These are phyloP conservation scores for Exophiala bonariae DNA, from an alignment of 2,329 filamentous ascomycete genomes.

Conservation along the genomic window DNA sequence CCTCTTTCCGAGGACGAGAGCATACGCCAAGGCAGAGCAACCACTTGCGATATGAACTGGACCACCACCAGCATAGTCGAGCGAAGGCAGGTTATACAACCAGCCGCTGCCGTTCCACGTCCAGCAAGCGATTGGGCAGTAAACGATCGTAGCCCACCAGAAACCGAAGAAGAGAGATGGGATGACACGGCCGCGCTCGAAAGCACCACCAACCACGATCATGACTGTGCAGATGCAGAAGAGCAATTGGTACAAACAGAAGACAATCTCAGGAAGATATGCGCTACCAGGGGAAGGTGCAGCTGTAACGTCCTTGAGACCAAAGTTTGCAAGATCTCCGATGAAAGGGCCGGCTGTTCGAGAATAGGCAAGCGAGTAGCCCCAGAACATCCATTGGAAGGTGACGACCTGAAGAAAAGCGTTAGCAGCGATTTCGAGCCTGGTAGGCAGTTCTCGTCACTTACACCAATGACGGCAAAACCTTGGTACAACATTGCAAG, in stretches of 20 bases:
- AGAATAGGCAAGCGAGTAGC: conserved; percentile 63
- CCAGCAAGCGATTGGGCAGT: conserved; percentile 67
- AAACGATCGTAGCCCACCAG: conserved; percentile 67
- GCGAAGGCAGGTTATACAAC: conserved; percentile 66
- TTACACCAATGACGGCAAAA: conserved; percentile 54
- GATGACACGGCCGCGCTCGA: conserved; percentile 62
- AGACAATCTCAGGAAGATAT: conserved; percentile 63
- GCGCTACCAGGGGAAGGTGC: conserved; percentile 59
- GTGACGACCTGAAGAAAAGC: conserved; percentile 10
- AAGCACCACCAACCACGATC: conserved; percentile 64
- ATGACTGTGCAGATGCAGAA: conserved; percentile 58
- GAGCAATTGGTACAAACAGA: conserved; percentile 64
- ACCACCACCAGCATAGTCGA: conserved; percentile 74
- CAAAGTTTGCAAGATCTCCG: conserved; percentile 61
- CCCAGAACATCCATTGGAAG: conserved; percentile 63
- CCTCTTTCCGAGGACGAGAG: conserved; percentile 70
- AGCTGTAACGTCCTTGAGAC: conserved; percentile 59
- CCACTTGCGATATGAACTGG: conserved; percentile 74
- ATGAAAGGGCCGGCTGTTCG: conserved; percentile 62
- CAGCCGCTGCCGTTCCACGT: conserved; percentile 74
- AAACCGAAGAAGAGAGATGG: conserved; percentile 69
- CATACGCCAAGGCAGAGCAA: conserved; percentile 69
- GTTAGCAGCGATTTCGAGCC: background rate
- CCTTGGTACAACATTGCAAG: conserved; percentile 63
- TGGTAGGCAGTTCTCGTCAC: conserved; percentile 17